Base-by-base conservation (phyloP, 2,329 filamentous ascomycete species). In the Dendryphion nanum region DNA sequence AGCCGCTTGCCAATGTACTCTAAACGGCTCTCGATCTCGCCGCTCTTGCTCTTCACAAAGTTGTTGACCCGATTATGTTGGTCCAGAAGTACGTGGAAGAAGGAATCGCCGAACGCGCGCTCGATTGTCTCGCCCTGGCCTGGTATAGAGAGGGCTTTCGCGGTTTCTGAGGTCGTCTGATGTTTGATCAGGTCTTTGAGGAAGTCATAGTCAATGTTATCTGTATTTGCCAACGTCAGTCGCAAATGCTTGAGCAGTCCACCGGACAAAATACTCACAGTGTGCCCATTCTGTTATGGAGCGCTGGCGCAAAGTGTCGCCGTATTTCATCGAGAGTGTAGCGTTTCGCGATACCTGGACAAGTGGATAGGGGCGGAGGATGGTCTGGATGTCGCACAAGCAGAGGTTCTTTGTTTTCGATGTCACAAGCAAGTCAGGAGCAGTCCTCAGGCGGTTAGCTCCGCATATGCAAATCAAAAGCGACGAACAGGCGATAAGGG, bases 311-410 rank as follows among this genome's bases (percentile, higher is more conserved):
- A 93, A 76, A 44, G 81, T 83, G 48, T 86, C 75, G 47, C 85
- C 84, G 77, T 85, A 89, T 74, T 89, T 88, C 85, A 88, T 89
- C n/a, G n/a, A n/a, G n/a, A n/a, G n/a, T n/a, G n/a, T n/a, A n/a
- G n/a, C n/a, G n/a, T n/a, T n/a, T n/a, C n/a, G n/a, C n/a, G n/a
- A n/a, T n/a, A n/a, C n/a, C n/a, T n/a, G n/a, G n/a, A n/a, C n/a
- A n/a, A n/a, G n/a, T n/a, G n/a, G n/a, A n/a, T n/a, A n/a, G n/a
- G n/a, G n/a, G n/a, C n/a, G n/a, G n/a, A n/a, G n/a, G n/a, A n/a
- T n/a, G n/a, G n/a, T n/a, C n/a, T n/a, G n/a, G n/a, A n/a, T n/a
- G n/a, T n/a, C n/a, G n/a, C n/a, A n/a, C n/a, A n/a, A n/a, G n/a
- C n/a, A n/a, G n/a, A n/a, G n/a, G n/a, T n/a, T n/a, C n/a, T n/a